Evolutionary conservation across 1,284 basidiomycete species (phyloP).

Genomic region (Meira miltonrushii): DNA sequence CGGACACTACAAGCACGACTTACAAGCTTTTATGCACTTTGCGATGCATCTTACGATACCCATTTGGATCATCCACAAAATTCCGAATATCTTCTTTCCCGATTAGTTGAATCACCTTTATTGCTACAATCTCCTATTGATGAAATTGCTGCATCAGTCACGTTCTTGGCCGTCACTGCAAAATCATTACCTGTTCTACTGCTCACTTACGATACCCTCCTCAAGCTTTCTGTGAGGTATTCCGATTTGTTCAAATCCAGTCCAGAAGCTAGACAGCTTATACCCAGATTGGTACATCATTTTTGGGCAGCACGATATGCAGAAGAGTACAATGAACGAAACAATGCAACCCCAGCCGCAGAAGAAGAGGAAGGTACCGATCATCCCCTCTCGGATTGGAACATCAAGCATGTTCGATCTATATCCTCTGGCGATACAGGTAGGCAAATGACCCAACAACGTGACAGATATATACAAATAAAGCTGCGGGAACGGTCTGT

Average conservation of each 20-base stretch:
- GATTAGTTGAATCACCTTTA: conserved; percentile 26
- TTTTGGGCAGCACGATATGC: conserved; percentile 51
- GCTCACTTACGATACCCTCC: conserved; percentile 72
- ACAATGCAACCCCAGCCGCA: conserved; percentile 8
- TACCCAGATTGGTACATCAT: conserved; percentile 46
- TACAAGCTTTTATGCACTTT: conserved; percentile 36
- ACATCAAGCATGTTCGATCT: not conserved
- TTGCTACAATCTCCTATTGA: conserved; percentile 26
- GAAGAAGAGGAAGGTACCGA: conserved; percentile 16
- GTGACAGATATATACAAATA: conserved; percentile 20
- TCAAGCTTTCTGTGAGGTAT: conserved; percentile 62
- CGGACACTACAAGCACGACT: conserved; percentile 17
- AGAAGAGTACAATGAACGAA: conserved; percentile 27
- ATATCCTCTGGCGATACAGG: not conserved
- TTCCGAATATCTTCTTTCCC: conserved; percentile 30
- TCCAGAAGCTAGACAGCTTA: conserved; percentile 22
- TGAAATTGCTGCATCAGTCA: conserved; percentile 24
- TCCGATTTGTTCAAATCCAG: conserved; percentile 18
- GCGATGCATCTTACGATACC: conserved; percentile 30
- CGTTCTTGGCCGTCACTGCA: conserved; percentile 20
- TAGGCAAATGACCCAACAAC: conserved; percentile 5
- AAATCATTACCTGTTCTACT: conserved; percentile 75
- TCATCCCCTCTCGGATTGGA: not conserved
- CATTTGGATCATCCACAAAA: conserved; percentile 25
- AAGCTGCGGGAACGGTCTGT: conserved; percentile 54